Conservation (phyloP, 345 rosid species). For the Eucalyptus sp. region DNA sequence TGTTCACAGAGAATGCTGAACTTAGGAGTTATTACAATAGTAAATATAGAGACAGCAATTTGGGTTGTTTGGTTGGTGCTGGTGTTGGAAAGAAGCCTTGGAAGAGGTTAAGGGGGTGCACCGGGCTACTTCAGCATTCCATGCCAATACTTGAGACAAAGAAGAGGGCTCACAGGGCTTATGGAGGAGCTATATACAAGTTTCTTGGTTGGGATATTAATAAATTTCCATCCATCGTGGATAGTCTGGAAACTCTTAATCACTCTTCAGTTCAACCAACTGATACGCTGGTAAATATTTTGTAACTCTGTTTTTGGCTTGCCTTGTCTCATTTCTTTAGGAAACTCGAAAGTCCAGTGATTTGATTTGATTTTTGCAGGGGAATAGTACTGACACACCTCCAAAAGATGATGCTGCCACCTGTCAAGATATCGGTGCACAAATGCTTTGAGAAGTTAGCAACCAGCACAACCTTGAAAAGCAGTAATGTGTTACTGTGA, state of each 20-base stretch:
- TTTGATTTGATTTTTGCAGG: neutral
- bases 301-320: neutral
- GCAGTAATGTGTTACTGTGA: neutral
- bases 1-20: constrained; percentile 35
- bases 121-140: constrained; percentile 57
- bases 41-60: constrained; percentile 29
- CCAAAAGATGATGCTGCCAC: neutral
- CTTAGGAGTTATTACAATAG: constrained; percentile 46
- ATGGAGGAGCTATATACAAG: constrained; percentile 45
- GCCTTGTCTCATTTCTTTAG: neutral
- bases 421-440: neutral
- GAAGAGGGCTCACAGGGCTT: constrained; percentile 50
- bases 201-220: constrained; percentile 67
- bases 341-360: neutral
- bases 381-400: neutral
- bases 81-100: constrained; percentile 29
- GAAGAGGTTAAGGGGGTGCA: constrained; percentile 45
- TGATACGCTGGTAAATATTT: constrained; percentile 1
- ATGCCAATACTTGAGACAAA: constrained; percentile 25
- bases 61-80: constrained; percentile 61
- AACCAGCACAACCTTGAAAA: neutral
- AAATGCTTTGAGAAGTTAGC: neutral
- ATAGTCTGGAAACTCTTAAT: constrained; percentile 16
- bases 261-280: neutral
- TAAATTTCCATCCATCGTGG: constrained; percentile 15